Evolutionary conservation across 768 basidiomycete species (phyloP).

Genomic region (Macrolepiota fuliginosa): DNA sequence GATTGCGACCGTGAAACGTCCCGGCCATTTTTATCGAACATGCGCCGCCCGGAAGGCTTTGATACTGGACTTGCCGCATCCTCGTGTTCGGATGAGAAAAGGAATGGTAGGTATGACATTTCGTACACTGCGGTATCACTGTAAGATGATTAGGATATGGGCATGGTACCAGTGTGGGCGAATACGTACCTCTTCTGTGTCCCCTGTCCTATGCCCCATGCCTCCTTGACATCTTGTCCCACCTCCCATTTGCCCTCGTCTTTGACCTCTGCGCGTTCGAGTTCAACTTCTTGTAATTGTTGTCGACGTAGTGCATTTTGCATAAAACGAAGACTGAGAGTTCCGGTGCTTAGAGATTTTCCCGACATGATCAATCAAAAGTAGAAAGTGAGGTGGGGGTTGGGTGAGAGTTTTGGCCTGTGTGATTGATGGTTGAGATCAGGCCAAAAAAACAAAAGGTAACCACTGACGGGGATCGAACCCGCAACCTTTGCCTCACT

Average conservation of each 20-base stretch:
- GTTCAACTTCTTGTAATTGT: conserved; percentile 11
- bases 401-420: background rate
- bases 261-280: conserved; percentile 15
- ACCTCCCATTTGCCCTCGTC: conserved; percentile 20
- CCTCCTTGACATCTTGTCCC: conserved; percentile 15
- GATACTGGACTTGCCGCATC: background rate
- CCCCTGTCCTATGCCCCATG: conserved; percentile 14
- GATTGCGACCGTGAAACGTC: conserved; percentile 26
- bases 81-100: conserved; percentile 14
- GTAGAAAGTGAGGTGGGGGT: background rate
- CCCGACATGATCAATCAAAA: conserved; percentile 6
- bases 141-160: background rate
- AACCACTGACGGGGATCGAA: conserved; percentile 16
- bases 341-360: conserved; percentile 17
- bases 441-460: background rate
- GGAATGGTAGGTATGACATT: conserved; percentile 18
- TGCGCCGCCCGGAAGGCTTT: conserved; percentile 42
- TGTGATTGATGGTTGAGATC: background rate
- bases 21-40: conserved; percentile 43
- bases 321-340: conserved; percentile 18
- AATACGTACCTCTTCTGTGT: background rate
- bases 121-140: conserved; percentile 15
- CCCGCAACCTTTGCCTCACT: conserved; percentile 16
- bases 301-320: conserved; percentile 16
- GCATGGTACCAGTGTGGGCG: background rate